These are phyloP conservation scores for Astrocystis sublimbata DNA, from an alignment of 495 filamentous ascomycete genomes.

Conservation along the genomic window DNA sequence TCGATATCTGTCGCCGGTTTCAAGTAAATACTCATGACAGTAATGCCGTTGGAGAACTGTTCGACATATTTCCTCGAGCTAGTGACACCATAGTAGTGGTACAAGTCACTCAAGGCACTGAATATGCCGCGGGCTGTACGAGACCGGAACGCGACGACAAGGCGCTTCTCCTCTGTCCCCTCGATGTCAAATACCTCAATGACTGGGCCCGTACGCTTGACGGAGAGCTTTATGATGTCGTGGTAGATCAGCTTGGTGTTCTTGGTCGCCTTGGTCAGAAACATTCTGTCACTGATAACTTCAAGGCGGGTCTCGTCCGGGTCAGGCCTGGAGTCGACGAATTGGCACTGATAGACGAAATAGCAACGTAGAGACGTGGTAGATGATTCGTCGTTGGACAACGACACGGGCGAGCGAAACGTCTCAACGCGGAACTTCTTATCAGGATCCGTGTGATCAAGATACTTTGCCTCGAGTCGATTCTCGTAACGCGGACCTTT, in stretches of 20 bases:
- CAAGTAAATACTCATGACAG: constrained; percentile 92
- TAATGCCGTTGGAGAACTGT: constrained; percentile 98
- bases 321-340: constrained; percentile 69
- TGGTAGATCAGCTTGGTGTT: constrained; percentile 96
- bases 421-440: constrained; percentile 87
- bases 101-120: constrained; percentile 91
- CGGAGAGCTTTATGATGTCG: constrained; percentile 83
- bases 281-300: constrained; percentile 88
- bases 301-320: constrained; percentile 85
- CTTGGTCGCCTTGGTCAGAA: constrained; percentile 90
- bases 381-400: constrained; percentile 48
- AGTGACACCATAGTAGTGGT: constrained; percentile 97
- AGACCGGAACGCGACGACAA: constrained; percentile 92
- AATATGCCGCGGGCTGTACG: constrained; percentile 92
- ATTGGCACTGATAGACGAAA: constrained; percentile 95
- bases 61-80: constrained; percentile 97
- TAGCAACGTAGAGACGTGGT: constrained; percentile 91
- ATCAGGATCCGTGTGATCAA: constrained; percentile 67
- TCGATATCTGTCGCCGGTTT: constrained; percentile 62
- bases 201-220: constrained; percentile 82
- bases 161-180: constrained; percentile 80
- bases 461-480: constrained; percentile 91
- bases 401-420: constrained; percentile 84
- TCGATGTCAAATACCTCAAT: constrained; percentile 98
- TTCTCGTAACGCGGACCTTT: constrained; percentile 88